Evolutionary conservation across 495 filamentous ascomycete species (phyloP).

Genomic region (Hypoxylon perforatum): DNA sequence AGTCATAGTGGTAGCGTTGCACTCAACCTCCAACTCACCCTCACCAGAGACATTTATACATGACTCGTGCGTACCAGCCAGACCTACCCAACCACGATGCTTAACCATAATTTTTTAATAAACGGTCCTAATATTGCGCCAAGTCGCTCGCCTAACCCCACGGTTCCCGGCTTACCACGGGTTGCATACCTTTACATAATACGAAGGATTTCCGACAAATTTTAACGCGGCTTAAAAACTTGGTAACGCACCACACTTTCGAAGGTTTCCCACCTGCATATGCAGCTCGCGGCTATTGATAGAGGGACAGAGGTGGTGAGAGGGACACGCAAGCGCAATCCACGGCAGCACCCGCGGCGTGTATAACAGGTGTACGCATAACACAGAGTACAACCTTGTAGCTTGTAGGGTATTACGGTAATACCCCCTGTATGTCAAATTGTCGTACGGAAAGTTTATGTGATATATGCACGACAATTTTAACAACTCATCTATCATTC

Average conservation of each 20-base stretch:
- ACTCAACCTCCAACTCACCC: slow-evolving; percentile 15
- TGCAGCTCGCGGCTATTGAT: slow-evolving; percentile 10
- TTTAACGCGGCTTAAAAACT: slow-evolving; percentile 10
- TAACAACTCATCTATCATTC: slow-evolving; percentile 21
- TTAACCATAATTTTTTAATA: slow-evolving; percentile 5
- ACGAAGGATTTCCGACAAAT: neutral
- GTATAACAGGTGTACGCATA: neutral
- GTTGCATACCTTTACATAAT: neutral
- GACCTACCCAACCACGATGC: neutral
- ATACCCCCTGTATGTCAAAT: neutral
- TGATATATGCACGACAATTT: slow-evolving; percentile 18
- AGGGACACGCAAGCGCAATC: slow-evolving; percentile 19
- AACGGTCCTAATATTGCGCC: slow-evolving; percentile 10
- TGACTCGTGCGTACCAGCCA: slow-evolving; percentile 1
- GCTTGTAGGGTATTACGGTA: no score
- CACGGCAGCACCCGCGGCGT: slow-evolving; percentile 17
- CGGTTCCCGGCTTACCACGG: slow-evolving; percentile 13
- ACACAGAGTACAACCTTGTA: no score
- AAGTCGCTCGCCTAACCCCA: slow-evolving; percentile 20
- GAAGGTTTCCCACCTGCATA: slow-evolving; percentile 24
- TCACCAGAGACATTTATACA: slow-evolving; percentile 3
- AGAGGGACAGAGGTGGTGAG: slow-evolving; percentile 3
- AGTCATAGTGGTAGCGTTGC: slow-evolving; percentile 1
- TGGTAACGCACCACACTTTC: slow-evolving; percentile 20
- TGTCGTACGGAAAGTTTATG: neutral